These are phyloP conservation scores for Chaetomiaceae sp. DNA, from an alignment of 2,329 filamentous ascomycete genomes.

Conservation along the genomic window DNA sequence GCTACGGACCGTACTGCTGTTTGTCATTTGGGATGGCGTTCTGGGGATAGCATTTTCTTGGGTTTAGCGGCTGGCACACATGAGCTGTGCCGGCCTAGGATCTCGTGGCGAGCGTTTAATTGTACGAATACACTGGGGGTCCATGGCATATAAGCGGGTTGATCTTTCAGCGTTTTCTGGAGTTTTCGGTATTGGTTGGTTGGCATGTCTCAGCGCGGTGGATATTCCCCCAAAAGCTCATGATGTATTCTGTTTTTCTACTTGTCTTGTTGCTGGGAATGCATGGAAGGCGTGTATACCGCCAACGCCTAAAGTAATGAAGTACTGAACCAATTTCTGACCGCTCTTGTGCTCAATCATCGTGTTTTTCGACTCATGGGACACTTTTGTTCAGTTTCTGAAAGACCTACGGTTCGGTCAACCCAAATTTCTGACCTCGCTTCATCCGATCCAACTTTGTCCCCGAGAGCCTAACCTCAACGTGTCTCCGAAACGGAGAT, in stretches of 20 bases:
- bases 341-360: too few relatives aligned
- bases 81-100: too few relatives aligned
- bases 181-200: not conserved
- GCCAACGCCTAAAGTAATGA: not conserved
- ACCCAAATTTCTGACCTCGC: too few relatives aligned
- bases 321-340: not conserved
- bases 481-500: not conserved
- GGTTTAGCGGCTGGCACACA: not conserved
- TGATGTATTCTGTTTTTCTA: not conserved
- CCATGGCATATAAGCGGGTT: not conserved
- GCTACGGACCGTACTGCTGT: too few relatives aligned
- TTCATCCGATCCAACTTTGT: too few relatives aligned
- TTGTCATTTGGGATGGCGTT: not conserved
- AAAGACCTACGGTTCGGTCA: too few relatives aligned
- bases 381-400: too few relatives aligned
- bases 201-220: conserved; percentile 2
- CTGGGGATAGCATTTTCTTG: not conserved
- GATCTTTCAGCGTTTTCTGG: not conserved
- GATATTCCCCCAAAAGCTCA: conserved; percentile 4
- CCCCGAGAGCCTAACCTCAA: too few relatives aligned
- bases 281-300: not conserved
- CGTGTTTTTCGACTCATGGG: too few relatives aligned
- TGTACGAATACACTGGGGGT: not conserved
- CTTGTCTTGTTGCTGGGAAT: too few relatives aligned
- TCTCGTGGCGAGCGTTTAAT: too few relatives aligned